phyloP scores from a whole-genome alignment of 1,139 yeast species.

The Hanseniaspora gamundiae region DNA sequence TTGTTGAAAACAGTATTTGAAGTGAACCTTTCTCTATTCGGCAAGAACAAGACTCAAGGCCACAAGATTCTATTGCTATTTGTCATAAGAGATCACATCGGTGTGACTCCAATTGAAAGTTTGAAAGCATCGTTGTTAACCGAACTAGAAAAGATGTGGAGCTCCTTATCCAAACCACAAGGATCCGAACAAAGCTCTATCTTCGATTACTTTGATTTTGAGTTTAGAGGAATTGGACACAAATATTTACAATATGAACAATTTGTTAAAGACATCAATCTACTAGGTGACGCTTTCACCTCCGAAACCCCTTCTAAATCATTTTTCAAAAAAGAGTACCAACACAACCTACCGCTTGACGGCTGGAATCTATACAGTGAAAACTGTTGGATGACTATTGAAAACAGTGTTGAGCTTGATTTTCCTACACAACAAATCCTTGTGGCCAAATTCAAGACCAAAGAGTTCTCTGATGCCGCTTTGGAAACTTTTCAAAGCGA shows the following conservation, averaged over 20 bases:
- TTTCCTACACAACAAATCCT: slow-evolving; percentile 92
- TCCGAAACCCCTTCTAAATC: slow-evolving; percentile 18
- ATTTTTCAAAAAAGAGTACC: slow-evolving; percentile 61
- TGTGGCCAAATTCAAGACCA: slow-evolving; percentile 91
- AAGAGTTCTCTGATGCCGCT: slow-evolving; percentile 49
- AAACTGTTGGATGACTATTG: slow-evolving; percentile 90
- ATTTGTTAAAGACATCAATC: slow-evolving; percentile 51
- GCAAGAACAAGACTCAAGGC: slow-evolving; percentile 20
- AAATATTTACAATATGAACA: slow-evolving; percentile 69
- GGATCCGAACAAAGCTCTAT: slow-evolving; percentile 42
- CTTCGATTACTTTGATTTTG: slow-evolving; percentile 72
- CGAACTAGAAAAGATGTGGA: slow-evolving; percentile 75
- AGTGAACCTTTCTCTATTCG: slow-evolving; percentile 74
- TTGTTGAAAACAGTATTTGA: slow-evolving; percentile 89
- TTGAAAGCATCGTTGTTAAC: slow-evolving; percentile 53
- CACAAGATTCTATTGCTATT: slow-evolving; percentile 71
- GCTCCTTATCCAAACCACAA: slow-evolving; percentile 57
- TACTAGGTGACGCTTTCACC: slow-evolving; percentile 44
- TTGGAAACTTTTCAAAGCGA: slow-evolving; percentile 15
- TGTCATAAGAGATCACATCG: slow-evolving; percentile 87
- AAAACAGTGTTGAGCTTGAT: slow-evolving; percentile 83
- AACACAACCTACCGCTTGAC: slow-evolving; percentile 80
- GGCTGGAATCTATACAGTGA: slow-evolving; percentile 93
- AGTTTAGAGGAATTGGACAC: slow-evolving; percentile 75
- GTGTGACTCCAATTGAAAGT: slow-evolving; percentile 70